phyloP scores from a whole-genome alignment of 768 basidiomycete genomes.

The Suillus decipiens region DNA sequence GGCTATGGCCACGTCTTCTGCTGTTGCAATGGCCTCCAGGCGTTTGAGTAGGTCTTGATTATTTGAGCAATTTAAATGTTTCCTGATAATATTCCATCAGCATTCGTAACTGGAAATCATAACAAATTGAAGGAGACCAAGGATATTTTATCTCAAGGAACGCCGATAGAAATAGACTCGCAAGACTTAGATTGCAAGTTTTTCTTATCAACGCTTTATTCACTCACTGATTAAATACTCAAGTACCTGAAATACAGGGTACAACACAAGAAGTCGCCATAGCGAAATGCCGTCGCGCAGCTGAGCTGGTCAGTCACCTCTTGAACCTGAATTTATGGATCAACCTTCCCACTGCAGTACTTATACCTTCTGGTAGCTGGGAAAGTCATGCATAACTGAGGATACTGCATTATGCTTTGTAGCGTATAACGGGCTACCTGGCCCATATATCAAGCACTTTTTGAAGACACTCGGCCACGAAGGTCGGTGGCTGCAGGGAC shows the following conservation, averaged over 20 bases:
- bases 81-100: slow-evolving; percentile 41
- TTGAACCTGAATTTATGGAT: not conserved
- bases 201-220: not conserved
- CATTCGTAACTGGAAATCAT: slow-evolving; percentile 93
- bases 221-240: not conserved
- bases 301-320: slow-evolving; percentile 61
- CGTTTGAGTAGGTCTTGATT: slow-evolving; percentile 25
- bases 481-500: slow-evolving; percentile 43
- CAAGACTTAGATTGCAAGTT: slow-evolving; percentile 76
- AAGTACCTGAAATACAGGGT: slow-evolving; percentile 95
- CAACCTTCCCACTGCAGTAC: not conserved
- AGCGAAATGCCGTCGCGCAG: slow-evolving; percentile 85
- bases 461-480: slow-evolving; percentile 81
- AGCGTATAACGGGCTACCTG: slow-evolving; percentile 88
- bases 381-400: slow-evolving; percentile 73
- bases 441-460: slow-evolving; percentile 97
- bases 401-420: slow-evolving; percentile 94
- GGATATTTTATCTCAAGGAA: slow-evolving; percentile 70
- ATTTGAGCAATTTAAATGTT: not conserved
- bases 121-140: slow-evolving; percentile 91
- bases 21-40: slow-evolving; percentile 22
- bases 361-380: slow-evolving; percentile 34
- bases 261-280: slow-evolving; percentile 86
- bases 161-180: slow-evolving; percentile 74
- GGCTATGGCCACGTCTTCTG: not conserved